Conservation (phyloP, 306 rosid species). For the Rosa chinensis region DNA sequence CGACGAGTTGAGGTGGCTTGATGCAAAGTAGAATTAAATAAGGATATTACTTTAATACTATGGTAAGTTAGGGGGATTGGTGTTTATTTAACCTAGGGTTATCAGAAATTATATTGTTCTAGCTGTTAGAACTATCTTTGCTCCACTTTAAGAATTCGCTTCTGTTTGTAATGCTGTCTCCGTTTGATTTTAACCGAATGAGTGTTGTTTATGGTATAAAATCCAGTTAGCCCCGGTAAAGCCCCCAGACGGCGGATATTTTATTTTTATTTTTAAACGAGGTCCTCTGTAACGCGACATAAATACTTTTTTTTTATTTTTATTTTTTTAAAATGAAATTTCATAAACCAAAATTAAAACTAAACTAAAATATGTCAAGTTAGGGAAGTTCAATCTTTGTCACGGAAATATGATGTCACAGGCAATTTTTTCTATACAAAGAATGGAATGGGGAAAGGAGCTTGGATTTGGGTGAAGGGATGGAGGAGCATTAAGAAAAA, state of each 20-base stretch:
- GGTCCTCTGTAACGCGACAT: too few species aligned
- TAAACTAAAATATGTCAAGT: not conserved
- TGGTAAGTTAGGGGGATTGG: not conserved
- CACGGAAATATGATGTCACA: not conserved
- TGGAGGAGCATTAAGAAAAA: not conserved
- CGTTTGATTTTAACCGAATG: not conserved
- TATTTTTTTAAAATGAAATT: too few species aligned
- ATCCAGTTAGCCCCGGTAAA: too few species aligned
- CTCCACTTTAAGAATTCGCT: not conserved
- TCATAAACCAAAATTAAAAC: too few species aligned
- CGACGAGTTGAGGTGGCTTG: not conserved
- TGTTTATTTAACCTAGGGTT: not conserved
- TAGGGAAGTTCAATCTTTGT: not conserved
- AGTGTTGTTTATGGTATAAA: not conserved
- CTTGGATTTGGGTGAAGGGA: not conserved
- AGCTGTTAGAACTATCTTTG: not conserved
- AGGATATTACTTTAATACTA: not conserved
- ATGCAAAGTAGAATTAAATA: not conserved
- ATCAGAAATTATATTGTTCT: not conserved
- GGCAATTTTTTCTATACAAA: not conserved
- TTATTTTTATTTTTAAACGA: too few species aligned
- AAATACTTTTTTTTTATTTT: too few species aligned
- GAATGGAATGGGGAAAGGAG: not conserved
- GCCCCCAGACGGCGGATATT: too few species aligned
- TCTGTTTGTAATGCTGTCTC: not conserved